A percentile compares a stretch with the other conserved stretches of the same genome.
phyloP scores from a whole-genome alignment of 202 grass and related monocot species.

The Eragrostis tef region DNA sequence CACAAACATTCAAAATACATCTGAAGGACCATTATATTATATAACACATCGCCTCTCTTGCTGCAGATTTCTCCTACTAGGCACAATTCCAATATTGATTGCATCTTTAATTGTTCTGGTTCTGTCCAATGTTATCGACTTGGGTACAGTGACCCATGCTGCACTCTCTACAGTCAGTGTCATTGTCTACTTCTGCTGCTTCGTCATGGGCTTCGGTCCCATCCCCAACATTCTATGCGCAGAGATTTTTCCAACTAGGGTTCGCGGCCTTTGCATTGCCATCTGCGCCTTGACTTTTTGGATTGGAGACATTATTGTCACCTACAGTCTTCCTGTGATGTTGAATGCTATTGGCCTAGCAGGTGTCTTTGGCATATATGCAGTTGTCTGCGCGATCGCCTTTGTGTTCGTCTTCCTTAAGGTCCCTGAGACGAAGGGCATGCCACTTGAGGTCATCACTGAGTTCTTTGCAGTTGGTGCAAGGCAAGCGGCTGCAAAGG shows the following conservation, averaged over 20 bases:
- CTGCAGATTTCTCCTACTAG: constrained; percentile 69
- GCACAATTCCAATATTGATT: constrained; percentile 74
- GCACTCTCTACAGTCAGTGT: constrained; percentile 69
- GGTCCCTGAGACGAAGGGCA: constrained; percentile 93
- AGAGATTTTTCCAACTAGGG: constrained; percentile 86
- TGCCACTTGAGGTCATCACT: constrained; percentile 91
- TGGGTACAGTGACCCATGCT: constrained; percentile 67
- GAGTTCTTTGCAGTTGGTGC: constrained; percentile 86
- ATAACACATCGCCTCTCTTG: not conserved
- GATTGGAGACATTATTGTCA: constrained; percentile 74
- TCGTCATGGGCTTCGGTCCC: constrained; percentile 83
- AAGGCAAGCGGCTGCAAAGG: constrained; percentile 56
- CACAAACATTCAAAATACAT: constrained; percentile 6
- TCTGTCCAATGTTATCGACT: constrained; percentile 59
- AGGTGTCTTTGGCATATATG: constrained; percentile 80
- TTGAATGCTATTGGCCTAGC: constrained; percentile 75
- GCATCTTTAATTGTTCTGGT: constrained; percentile 65
- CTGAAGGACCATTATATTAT: not conserved
- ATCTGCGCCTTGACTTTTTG: constrained; percentile 78
- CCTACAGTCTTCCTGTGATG: constrained; percentile 82
- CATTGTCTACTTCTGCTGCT: constrained; percentile 73
- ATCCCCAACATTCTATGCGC: constrained; percentile 78
- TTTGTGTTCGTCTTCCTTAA: constrained; percentile 85
- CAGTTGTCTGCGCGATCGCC: constrained; percentile 62
- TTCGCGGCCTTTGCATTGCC: constrained; percentile 85